phyloP scores from a whole-genome alignment of 495 filamentous ascomycete species.

The Cladorrhinum samala region DNA sequence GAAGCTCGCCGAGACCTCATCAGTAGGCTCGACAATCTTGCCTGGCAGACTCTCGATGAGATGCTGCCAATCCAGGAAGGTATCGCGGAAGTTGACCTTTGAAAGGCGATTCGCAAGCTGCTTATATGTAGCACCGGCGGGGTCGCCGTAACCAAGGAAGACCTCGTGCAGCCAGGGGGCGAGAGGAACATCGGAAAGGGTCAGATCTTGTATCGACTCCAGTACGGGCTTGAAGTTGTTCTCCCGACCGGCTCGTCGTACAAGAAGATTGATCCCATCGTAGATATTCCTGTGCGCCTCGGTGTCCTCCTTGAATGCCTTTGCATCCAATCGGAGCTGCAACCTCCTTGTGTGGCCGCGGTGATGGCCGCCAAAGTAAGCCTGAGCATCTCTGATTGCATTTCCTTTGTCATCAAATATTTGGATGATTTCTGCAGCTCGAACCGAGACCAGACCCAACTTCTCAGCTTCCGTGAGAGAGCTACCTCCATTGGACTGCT shows the following conservation, averaged over 20 bases:
- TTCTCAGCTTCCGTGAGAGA: slow-evolving; percentile 48
- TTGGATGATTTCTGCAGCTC: slow-evolving; percentile 82
- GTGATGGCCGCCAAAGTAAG: slow-evolving; percentile 38
- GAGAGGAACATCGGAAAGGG: slow-evolving; percentile 77
- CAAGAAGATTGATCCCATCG: slow-evolving; percentile 76
- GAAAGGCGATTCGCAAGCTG: slow-evolving; percentile 70
- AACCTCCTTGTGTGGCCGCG: slow-evolving; percentile 56
- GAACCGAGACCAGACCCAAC: slow-evolving; percentile 61
- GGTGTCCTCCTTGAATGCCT: slow-evolving; percentile 71
- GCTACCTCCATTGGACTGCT: slow-evolving; percentile 49
- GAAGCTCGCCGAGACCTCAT: slow-evolving; percentile 65
- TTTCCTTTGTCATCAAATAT: slow-evolving; percentile 84
- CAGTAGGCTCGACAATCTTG: slow-evolving; percentile 71
- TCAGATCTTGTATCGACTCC: slow-evolving; percentile 81
- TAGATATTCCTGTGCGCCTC: slow-evolving; percentile 76
- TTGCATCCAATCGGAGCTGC: slow-evolving; percentile 74
- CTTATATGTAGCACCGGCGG: slow-evolving; percentile 77
- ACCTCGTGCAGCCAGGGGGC: slow-evolving; percentile 94
- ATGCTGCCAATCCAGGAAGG: slow-evolving; percentile 93
- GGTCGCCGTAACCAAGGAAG: slow-evolving; percentile 93
- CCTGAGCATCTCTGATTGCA: slow-evolving; percentile 54
- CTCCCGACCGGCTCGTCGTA: slow-evolving; percentile 78
- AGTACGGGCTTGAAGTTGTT: slow-evolving; percentile 97
- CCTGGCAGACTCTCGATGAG: slow-evolving; percentile 80
- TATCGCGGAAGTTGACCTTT: slow-evolving; percentile 84